Evolutionary conservation across 768 basidiomycete species (phyloP).

Genomic region (Nidularia pulvinata): DNA sequence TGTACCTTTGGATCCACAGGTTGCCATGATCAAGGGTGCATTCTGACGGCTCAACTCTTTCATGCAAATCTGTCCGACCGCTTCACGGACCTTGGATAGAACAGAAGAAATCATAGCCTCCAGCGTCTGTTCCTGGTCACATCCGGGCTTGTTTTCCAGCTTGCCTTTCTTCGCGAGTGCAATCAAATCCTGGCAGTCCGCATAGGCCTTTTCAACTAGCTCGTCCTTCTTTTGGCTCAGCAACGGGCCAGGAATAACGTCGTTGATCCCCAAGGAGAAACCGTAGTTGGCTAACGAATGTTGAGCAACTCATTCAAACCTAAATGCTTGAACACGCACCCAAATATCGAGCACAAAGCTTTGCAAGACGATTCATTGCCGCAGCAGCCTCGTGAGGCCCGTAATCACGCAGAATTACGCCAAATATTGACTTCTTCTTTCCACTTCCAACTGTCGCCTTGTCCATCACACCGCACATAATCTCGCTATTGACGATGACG

Average conservation of each 20-base stretch:
- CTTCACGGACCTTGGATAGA: conserved; percentile 93
- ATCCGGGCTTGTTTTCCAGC: conserved; percentile 96
- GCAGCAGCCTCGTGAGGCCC: conserved; percentile 92
- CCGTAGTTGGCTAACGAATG: conserved; percentile 85
- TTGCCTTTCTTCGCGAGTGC: conserved; percentile 88
- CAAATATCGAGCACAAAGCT: conserved; percentile 92
- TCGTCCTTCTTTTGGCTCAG: conserved; percentile 81
- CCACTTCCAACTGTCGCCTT: conserved; percentile 97
- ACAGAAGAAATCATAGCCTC: conserved; percentile 96
- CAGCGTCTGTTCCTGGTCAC: conserved; percentile 94
- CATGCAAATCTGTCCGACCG: conserved; percentile 98
- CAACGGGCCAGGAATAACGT: conserved; percentile 92
- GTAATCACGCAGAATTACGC: conserved; percentile 96
- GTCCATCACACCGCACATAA: conserved; percentile 99
- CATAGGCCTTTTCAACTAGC: conserved; percentile 88
- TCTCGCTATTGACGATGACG: conserved; percentile 95
- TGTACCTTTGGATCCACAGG: conserved; percentile 96
- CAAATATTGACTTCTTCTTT: conserved; percentile 99
- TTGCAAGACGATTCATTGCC: conserved; percentile 96
- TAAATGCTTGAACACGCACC: conserved; percentile 41
- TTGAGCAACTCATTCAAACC: conserved; percentile 1
- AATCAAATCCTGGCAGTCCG: conserved; percentile 85
- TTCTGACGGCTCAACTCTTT: conserved; percentile 96
- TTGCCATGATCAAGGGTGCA: conserved; percentile 98
- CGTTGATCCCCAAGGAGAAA: conserved; percentile 98